Percentiles rank a stretch among this genome's conserved stretches.
phyloP scores from a whole-genome alignment of 495 filamentous ascomycete species.

The Terfezia boudieri region DNA sequence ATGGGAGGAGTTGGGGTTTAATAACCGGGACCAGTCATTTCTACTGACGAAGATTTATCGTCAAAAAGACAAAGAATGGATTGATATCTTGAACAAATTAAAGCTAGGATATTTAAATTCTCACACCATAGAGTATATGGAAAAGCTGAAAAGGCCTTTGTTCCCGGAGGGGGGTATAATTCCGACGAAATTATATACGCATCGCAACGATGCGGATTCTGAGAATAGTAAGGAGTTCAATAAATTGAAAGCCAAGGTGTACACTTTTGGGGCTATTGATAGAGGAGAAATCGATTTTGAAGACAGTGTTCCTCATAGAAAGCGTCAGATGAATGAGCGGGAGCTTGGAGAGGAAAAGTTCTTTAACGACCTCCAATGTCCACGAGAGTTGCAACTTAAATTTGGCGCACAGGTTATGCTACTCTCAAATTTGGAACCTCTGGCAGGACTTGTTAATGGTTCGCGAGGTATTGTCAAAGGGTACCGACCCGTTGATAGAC shows the following conservation, averaged over 20 bases:
- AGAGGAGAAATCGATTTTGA: background rate
- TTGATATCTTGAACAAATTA: slow-evolving; percentile 7
- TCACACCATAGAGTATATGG: slow-evolving; percentile 3
- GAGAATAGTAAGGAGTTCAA: slow-evolving; percentile 13
- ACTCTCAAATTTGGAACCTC: slow-evolving; percentile 23
- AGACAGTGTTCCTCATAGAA: background rate
- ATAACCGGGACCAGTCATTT: background rate
- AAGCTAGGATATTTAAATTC: slow-evolving; percentile 6
- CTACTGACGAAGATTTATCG: slow-evolving; percentile 9
- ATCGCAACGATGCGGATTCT: slow-evolving; percentile 4
- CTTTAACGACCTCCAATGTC: background rate
- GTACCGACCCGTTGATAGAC: slow-evolving; percentile 17
- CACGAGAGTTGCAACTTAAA: slow-evolving; percentile 20
- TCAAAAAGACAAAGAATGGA: slow-evolving; percentile 11
- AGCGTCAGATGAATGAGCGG: background rate
- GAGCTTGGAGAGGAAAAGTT: background rate
- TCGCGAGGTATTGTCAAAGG: slow-evolving; percentile 26
- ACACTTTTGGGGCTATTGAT: slow-evolving; percentile 7
- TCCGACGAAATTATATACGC: slow-evolving; percentile 12
- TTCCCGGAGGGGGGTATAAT: slow-evolving; percentile 4
- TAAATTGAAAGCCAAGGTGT: background rate
- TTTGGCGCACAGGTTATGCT: slow-evolving; percentile 26
- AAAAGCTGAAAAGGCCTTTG: slow-evolving; percentile 5
- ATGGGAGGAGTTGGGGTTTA: slow-evolving; percentile 11
- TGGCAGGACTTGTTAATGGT: slow-evolving; percentile 26